Percentiles rank a stretch among this genome's conserved stretches.
These are phyloP conservation scores for Pseudonectria buxi DNA, from an alignment of 2,329 filamentous ascomycete genomes.

Conservation along the genomic window DNA sequence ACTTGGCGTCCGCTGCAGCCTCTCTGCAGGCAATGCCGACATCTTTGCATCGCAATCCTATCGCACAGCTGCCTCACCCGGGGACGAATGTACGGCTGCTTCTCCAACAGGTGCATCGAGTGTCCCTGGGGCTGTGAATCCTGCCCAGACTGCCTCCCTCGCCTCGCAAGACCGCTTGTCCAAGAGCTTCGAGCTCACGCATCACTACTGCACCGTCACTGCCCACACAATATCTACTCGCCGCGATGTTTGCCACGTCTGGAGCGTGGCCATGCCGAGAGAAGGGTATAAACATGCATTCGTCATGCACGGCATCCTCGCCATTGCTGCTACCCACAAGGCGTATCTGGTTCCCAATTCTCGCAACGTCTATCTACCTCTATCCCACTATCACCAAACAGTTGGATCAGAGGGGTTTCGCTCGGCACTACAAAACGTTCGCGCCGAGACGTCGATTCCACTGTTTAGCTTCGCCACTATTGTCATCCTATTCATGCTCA, in stretches of 20 bases:
- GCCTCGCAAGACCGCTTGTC: conserved; percentile 16
- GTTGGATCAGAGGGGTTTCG: conserved; percentile 25
- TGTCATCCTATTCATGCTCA: conserved; percentile 25
- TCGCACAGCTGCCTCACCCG: not conserved
- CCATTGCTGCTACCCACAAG: conserved; percentile 25
- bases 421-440: conserved; percentile 10
- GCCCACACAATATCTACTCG: conserved; percentile 15
- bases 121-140: not conserved
- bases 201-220: conserved; percentile 24
- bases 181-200: conserved; percentile 24
- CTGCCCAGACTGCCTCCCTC: conserved; percentile 15
- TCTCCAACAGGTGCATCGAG: too few relatives aligned
- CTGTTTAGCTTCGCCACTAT: conserved; percentile 36
- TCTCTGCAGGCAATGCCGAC: conserved; percentile 6
- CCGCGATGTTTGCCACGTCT: conserved; percentile 20
- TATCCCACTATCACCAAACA: conserved; percentile 24
- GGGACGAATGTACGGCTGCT: too few relatives aligned
- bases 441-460: conserved; percentile 19
- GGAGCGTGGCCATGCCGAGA: conserved; percentile 19
- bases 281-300: conserved; percentile 22
- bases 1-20: conserved; percentile 22
- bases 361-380: conserved; percentile 18
- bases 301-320: conserved; percentile 25
- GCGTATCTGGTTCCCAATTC: conserved; percentile 21
- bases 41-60: too few relatives aligned